These are phyloP conservation scores for Sporobolomyces pararoseus DNA, from an alignment of 768 basidiomycete genomes.

Conservation along the genomic window DNA sequence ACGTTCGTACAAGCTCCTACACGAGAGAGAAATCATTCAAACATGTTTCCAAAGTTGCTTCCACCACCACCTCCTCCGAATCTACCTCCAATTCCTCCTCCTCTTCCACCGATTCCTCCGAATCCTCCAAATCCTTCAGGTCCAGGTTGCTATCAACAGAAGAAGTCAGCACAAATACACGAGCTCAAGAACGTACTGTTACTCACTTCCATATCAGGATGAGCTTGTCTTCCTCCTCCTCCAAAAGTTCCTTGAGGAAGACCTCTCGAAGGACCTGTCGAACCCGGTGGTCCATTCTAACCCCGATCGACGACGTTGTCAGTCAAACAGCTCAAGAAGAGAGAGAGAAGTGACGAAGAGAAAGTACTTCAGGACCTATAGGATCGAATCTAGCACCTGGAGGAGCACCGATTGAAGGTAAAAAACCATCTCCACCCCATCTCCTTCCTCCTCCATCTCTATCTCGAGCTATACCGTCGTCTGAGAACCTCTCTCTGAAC, in stretches of 20 bases:
- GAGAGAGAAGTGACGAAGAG: too few relatives aligned
- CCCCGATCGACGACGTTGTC: background rate
- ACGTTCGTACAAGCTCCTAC: too few relatives aligned
- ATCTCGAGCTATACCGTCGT: conserved; percentile 47
- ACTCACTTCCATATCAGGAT: conserved; percentile 47
- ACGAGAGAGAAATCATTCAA: too few relatives aligned
- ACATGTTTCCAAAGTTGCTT: too few relatives aligned
- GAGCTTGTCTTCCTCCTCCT: too few relatives aligned
- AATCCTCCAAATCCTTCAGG: background rate
- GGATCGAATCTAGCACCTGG: conserved; percentile 88
- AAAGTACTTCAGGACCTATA: conserved; percentile 57
- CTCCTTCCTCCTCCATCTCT: conserved; percentile 49
- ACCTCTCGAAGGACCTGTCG: conserved; percentile 9
- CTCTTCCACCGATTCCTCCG: conserved; percentile 24
- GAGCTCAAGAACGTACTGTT: too few relatives aligned
- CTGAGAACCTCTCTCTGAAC: conserved; percentile 55
- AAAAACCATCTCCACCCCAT: conserved; percentile 85
- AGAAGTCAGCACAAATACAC: too few relatives aligned
- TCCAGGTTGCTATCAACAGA: too few relatives aligned
- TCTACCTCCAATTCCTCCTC: conserved; percentile 24
- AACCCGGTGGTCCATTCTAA: conserved; percentile 27
- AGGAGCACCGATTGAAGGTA: conserved; percentile 82
- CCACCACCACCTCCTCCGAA: background rate
- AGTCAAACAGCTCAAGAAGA: too few relatives aligned
- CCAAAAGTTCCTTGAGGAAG: conserved; percentile 9